A percentile compares a stretch with the other conserved stretches of the same genome.
phyloP scores from a whole-genome alignment of 805 yeast genomes.

The Metschnikowia reukaufii region DNA sequence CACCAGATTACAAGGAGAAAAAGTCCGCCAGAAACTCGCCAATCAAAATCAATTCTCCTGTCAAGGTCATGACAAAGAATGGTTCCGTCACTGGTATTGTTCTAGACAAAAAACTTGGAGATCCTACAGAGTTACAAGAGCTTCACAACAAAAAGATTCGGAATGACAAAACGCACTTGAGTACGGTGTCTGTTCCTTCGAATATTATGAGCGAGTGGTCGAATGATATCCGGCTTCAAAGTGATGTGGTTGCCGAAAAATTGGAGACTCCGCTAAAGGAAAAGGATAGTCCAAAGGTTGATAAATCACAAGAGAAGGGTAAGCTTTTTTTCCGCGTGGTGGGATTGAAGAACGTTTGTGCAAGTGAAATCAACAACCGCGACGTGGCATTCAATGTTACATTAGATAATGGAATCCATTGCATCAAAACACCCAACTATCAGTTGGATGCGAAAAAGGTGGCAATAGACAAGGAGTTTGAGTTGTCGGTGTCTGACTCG shows the following conservation, averaged over 20 bases:
- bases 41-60: conserved; percentile 42
- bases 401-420: conserved; percentile 80
- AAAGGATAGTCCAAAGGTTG: background rate
- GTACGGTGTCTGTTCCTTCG: conserved; percentile 36
- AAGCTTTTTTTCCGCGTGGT: conserved; percentile 52
- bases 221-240: background rate
- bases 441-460: conserved; percentile 32
- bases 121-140: background rate
- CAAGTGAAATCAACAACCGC: conserved; percentile 47
- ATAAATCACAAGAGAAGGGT: conserved; percentile 44
- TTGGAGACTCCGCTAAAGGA: background rate
- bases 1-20: background rate
- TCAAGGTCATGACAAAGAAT: conserved; percentile 32
- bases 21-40: conserved; percentile 20
- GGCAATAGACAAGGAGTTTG: conserved; percentile 72
- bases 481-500: conserved; percentile 55
- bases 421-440: conserved; percentile 64
- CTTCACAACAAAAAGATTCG: conserved; percentile 5
- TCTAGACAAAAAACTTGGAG: conserved; percentile 14
- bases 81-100: conserved; percentile 28
- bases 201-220: conserved; percentile 2
- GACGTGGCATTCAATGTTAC: conserved; percentile 52
- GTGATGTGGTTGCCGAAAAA: background rate
- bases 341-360: conserved; percentile 44
- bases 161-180: conserved; percentile 20